These are phyloP conservation scores for Cordyceps tenuipes DNA, from an alignment of 2,329 filamentous ascomycete species.

Conservation along the genomic window DNA sequence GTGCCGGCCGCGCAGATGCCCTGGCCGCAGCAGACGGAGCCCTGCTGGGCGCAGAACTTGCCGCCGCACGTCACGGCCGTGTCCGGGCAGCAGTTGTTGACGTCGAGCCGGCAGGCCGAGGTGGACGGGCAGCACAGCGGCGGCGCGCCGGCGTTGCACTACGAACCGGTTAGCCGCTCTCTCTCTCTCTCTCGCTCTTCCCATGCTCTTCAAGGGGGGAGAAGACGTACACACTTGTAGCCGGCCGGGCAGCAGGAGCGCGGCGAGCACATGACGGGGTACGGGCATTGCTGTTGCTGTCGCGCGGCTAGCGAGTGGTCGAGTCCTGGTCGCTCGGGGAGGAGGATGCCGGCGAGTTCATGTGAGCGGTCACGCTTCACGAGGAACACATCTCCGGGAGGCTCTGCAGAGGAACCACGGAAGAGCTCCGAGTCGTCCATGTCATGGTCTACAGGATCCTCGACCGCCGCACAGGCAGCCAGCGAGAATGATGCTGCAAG, in stretches of 20 bases:
- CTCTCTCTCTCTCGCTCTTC: too few species aligned
- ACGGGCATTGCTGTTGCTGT: not conserved
- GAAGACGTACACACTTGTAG: not conserved
- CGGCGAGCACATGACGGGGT: not conserved
- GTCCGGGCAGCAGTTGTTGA: not conserved
- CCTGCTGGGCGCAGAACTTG: not conserved
- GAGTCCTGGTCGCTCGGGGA: not conserved
- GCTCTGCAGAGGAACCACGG: not conserved
- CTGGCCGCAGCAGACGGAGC: not conserved
- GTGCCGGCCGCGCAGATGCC: not conserved
- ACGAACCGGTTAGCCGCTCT: not conserved
- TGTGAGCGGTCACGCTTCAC: not conserved
- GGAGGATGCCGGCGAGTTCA: not conserved
- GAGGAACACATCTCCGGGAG: not conserved
- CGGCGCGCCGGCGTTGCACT: not conserved
- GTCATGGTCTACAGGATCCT: not conserved
- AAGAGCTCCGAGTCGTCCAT: not conserved
- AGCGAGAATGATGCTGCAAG: not conserved
- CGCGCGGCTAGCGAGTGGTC: not conserved
- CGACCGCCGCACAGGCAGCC: not conserved
- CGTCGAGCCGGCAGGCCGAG: too few species aligned
- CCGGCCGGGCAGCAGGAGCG: not conserved
- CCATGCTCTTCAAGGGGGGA: not conserved
- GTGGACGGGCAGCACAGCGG: not conserved
- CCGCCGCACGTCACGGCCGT: constrained; percentile 2